These are phyloP conservation scores for Dipteronia sinensis DNA, from an alignment of 345 rosid species.

Conservation along the genomic window DNA sequence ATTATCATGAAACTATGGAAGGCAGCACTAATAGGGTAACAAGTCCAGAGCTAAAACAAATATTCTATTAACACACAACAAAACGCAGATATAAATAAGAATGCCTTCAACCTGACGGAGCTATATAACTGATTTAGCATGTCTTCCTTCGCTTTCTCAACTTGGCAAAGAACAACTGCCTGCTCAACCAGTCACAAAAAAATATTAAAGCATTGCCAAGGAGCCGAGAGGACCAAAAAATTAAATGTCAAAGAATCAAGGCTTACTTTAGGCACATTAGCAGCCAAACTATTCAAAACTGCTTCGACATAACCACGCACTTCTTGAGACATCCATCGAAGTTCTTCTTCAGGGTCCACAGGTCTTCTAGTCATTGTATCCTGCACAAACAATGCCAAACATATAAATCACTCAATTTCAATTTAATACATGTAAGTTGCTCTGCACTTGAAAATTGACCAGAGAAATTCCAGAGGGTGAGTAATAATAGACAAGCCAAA, in stretches of 20 bases:
- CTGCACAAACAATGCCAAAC: slow-evolving; percentile 32
- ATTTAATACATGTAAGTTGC: background rate
- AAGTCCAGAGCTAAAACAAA: background rate
- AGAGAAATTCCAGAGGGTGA: too few species aligned
- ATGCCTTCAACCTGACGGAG: slow-evolving; percentile 66
- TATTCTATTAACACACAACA: background rate
- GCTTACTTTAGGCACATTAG: slow-evolving; percentile 87
- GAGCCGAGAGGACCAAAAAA: background rate
- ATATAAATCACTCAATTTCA: background rate
- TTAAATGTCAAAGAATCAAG: slow-evolving; percentile 3
- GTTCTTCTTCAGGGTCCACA: slow-evolving; percentile 92
- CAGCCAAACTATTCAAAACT: slow-evolving; percentile 86
- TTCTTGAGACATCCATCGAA: slow-evolving; percentile 98
- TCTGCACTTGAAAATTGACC: too few species aligned
- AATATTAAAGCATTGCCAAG: background rate
- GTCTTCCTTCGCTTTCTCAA: slow-evolving; percentile 95
- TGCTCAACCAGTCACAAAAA: slow-evolving; percentile 40
- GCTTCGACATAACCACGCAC: slow-evolving; percentile 98
- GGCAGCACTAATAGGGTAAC: background rate
- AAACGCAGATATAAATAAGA: background rate
- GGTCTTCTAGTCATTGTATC: slow-evolving; percentile 84
- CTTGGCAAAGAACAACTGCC: slow-evolving; percentile 99
- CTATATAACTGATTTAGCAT: slow-evolving; percentile 95
- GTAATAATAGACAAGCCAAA: background rate
- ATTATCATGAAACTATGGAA: background rate